These are phyloP conservation scores for Pestalotiopsis sp. DNA, from an alignment of 2,329 filamentous ascomycete species.

Conservation along the genomic window DNA sequence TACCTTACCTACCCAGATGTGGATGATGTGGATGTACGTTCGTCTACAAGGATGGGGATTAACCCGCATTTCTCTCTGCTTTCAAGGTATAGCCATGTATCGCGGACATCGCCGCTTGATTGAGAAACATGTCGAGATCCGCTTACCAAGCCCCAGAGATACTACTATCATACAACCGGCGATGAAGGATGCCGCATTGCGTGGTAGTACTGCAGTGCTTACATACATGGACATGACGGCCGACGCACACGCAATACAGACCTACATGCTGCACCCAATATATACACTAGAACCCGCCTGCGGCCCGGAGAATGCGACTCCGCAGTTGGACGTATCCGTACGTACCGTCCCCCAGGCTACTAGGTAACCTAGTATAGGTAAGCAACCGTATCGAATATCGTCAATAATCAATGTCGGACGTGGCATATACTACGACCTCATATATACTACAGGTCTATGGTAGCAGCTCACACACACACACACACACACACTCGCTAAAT, in stretches of 20 bases:
- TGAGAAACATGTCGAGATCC: not conserved
- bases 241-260: no score
- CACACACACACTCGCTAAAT: not conserved
- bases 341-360: not conserved
- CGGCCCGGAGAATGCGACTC: constrained; percentile 7
- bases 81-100: not conserved
- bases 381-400: not conserved
- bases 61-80: not conserved
- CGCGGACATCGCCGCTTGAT: not conserved
- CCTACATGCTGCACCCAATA: not conserved
- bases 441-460: not conserved
- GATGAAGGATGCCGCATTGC: not conserved
- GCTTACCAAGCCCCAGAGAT: not conserved
- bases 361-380: no score
- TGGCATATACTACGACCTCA: constrained; percentile 3
- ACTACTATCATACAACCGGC: not conserved
- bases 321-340: not conserved
- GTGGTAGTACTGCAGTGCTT: not conserved
- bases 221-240: not conserved
- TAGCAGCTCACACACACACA: not conserved
- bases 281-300: not conserved
- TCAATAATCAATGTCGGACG: not conserved
- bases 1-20: not conserved
- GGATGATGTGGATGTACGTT: not conserved
- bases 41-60: not conserved